These are phyloP conservation scores for Tephrocybe sp. DNA, from an alignment of 768 basidiomycete genomes.

Conservation along the genomic window DNA sequence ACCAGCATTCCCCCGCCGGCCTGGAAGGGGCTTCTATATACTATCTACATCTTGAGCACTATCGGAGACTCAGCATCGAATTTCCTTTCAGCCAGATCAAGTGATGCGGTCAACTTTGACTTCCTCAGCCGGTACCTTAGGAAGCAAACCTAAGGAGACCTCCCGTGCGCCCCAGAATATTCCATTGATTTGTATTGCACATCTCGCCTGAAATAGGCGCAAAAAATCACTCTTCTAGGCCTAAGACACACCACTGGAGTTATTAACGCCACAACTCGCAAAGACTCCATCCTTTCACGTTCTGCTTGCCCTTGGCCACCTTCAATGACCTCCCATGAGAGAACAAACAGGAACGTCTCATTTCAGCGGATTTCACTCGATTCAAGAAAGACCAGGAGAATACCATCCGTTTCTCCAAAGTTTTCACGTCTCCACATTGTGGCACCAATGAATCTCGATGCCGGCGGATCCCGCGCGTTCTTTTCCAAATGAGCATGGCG, in stretches of 20 bases:
- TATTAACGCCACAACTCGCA: constrained; percentile 15
- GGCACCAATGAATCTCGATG: neutral
- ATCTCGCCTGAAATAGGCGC: too few species aligned
- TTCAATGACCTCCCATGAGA: too few species aligned
- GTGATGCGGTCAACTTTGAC: constrained; percentile 6
- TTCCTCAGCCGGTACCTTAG: constrained; percentile 16
- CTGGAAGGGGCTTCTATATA: neutral
- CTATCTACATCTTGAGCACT: neutral
- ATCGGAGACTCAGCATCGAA: constrained; percentile 9
- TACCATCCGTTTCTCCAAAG: neutral
- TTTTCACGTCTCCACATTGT: too few species aligned
- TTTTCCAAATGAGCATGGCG: neutral
- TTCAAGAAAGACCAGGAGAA: too few species aligned
- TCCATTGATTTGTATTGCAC: too few species aligned
- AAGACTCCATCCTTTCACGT: neutral
- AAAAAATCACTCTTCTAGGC: too few species aligned
- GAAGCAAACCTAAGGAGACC: too few species aligned
- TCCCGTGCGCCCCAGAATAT: too few species aligned
- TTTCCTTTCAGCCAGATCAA: constrained; percentile 13
- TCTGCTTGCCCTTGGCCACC: neutral
- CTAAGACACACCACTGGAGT: neutral
- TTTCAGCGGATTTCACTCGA: too few species aligned
- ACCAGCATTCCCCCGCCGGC: neutral
- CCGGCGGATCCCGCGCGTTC: constrained; percentile 13
- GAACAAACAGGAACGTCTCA: too few species aligned